phyloP scores from a whole-genome alignment of 768 basidiomycete genomes.

The Podaxis carcinomalis region DNA sequence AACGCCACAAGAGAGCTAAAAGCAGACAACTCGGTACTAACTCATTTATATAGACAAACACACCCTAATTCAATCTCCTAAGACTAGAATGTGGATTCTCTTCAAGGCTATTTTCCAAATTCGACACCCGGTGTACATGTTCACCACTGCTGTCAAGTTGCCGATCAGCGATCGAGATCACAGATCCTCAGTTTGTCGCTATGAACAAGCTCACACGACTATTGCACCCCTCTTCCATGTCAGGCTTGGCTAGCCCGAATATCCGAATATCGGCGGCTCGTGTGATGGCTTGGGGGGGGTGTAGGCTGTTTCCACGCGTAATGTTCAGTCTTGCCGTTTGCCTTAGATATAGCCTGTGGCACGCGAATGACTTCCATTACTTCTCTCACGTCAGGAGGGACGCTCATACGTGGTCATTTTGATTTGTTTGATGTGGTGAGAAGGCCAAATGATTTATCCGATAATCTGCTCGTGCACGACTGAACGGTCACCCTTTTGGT shows the following conservation, averaged over 20 bases:
- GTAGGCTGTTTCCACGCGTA: no score
- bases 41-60: neutral
- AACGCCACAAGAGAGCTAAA: neutral
- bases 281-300: no score
- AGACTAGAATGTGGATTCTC: neutral
- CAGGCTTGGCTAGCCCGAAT: neutral
- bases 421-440: neutral
- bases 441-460: neutral
- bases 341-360: neutral
- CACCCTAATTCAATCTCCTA: neutral
- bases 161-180: slow-evolving; percentile 2
- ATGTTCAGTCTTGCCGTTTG: neutral
- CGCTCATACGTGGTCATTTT: neutral
- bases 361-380: neutral
- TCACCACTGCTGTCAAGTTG: neutral
- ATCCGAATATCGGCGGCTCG: neutral
- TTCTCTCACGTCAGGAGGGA: neutral
- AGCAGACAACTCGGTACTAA: neutral
- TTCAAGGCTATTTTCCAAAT: neutral
- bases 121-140: neutral
- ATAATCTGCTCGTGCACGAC: neutral
- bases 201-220: neutral
- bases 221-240: neutral
- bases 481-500: no score
- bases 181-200: neutral